Evolutionary conservation across 2,329 filamentous ascomycete genomes (phyloP), one percentile per base, ranked within the genome.

Genomic region (Capronia coronata): DNA sequence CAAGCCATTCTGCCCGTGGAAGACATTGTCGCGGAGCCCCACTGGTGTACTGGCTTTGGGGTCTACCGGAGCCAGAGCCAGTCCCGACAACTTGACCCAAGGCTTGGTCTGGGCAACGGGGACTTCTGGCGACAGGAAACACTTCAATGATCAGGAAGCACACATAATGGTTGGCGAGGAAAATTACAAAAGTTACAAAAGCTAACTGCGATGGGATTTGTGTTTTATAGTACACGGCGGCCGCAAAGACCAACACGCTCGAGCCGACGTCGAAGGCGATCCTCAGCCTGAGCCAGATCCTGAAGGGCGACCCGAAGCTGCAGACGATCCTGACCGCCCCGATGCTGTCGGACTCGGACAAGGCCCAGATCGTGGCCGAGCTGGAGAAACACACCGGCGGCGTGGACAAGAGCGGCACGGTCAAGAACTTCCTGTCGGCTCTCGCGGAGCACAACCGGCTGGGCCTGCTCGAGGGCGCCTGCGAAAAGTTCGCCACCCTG

Each of bases 361-460:
- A 96, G 83, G 74, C 80, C 63, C 77, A 84, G 71, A 88, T 98
- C 66, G 74, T 97, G 56, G 74, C 79, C 64, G 91, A 97, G 79
- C 82, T 98, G 62, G 78, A 85, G 72, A 95, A 95, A 82, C 79
- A 83, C 67, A 75, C 85, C 59, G 85, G 84, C 62, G 72, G 73
- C 61, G 69, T 73, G 58, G 78, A 83, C 69, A 87, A 86, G 74
- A 75, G 72, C 67, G 82, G 87, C 67, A 87, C 90, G 57, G 75
- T 97, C 71, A 89, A 93, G 83, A 94, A 96, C 80, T 90, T 98
- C 77, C 80, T 98, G 63, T 68, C 76, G 50, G 86, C 91, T 50
- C 80, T 98, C 51, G 91, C 93, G 61, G 87, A 93, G 76, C 94
- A 98, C 83, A 98, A 98, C 82, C 82, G 93, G 62, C 78, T 98